These are phyloP conservation scores for Crithidia mellificae DNA, from an alignment of 208 protist genomes.

Conservation along the genomic window DNA sequence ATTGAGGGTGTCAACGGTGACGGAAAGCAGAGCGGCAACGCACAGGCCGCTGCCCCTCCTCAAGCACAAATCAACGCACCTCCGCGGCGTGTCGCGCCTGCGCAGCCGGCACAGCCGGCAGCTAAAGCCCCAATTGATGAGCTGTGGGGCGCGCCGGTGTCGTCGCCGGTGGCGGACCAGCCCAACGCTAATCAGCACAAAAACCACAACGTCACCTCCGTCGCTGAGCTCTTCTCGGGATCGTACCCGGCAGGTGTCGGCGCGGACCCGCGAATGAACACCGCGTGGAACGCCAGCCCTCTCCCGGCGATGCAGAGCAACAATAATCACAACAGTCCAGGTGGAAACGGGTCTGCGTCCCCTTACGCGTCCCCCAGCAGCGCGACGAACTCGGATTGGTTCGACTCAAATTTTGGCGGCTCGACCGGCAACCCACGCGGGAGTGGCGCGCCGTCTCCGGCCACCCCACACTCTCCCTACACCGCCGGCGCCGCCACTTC, in stretches of 20 bases:
- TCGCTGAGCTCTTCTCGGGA: conserved; percentile 29
- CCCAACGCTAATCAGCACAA: not conserved
- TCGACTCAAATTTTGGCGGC: conserved; percentile 20
- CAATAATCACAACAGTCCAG: not conserved
- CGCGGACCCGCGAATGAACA: not conserved
- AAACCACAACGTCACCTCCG: conserved; percentile 8
- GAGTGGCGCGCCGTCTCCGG: conserved; percentile 11
- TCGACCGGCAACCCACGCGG: conserved; percentile 3
- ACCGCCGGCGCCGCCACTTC: not conserved
- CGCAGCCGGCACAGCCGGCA: not conserved
- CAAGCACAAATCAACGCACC: not conserved
- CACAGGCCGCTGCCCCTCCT: not conserved
- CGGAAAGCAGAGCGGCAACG: not conserved
- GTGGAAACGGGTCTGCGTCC: not conserved
- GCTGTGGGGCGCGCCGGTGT: conserved; percentile 47
- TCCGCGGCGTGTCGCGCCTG: not conserved
- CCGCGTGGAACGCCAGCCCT: conserved; percentile 3
- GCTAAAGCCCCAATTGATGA: conserved; percentile 41
- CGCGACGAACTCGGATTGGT: conserved; percentile 21
- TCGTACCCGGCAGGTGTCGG: conserved; percentile 3
- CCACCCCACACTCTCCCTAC: conserved; percentile 2
- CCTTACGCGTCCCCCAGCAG: conserved; percentile 9
- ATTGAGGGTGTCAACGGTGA: conserved; percentile 7
- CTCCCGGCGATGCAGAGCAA: not conserved
- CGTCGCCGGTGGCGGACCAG: conserved; percentile 8